Evolutionary conservation across 148 eudicot genomes (phyloP).

Genomic region (Salicornia ramosissima): DNA sequence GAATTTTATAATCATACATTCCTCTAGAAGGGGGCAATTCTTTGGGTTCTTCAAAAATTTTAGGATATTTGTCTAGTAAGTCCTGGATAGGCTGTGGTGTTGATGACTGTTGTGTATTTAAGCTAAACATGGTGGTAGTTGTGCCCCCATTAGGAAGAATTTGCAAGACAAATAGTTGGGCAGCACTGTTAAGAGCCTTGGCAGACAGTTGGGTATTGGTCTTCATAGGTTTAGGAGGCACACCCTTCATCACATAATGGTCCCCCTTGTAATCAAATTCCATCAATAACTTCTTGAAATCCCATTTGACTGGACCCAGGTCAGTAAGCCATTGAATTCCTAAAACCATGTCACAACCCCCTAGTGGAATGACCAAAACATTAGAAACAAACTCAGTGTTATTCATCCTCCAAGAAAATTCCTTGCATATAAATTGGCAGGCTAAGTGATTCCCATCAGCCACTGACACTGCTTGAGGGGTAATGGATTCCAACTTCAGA

Average conservation of each 20-base stretch:
- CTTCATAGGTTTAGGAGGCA: not conserved
- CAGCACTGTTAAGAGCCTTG: not conserved
- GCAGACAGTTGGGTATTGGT: not conserved
- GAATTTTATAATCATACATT: not conserved
- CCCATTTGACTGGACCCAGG: not conserved
- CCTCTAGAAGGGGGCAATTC: not conserved
- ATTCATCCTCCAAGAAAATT: not conserved
- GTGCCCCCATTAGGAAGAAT: not conserved
- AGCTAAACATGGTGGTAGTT: not conserved
- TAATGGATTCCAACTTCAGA: not conserved
- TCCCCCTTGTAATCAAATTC: not conserved
- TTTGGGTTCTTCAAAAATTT: too few species aligned
- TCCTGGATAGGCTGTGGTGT: too few species aligned
- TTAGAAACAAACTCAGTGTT: not conserved
- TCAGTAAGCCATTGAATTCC: not conserved
- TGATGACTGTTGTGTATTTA: too few species aligned
- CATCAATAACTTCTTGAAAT: not conserved
- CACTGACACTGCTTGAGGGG: not conserved
- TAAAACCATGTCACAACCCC: not conserved
- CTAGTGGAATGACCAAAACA: not conserved
- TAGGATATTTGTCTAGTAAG: too few species aligned
- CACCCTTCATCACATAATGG: not conserved
- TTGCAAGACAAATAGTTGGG: not conserved
- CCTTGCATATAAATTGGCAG: not conserved
- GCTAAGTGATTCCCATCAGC: too few species aligned